phyloP scores from a whole-genome alignment of 1,284 basidiomycete species.

The Marasmius sp. region DNA sequence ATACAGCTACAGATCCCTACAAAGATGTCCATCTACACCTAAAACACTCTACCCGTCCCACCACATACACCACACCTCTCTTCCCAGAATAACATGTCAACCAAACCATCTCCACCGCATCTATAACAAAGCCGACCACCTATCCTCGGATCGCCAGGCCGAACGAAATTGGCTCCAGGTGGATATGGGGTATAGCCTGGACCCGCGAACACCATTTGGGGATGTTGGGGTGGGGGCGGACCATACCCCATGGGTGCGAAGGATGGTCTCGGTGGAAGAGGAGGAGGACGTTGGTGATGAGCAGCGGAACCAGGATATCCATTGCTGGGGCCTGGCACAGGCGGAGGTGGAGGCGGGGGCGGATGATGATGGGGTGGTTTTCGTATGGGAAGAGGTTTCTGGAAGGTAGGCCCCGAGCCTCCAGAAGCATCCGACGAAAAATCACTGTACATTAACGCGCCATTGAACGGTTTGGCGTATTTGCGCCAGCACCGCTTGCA shows the following conservation, averaged over 20 bases:
- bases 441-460: slow-evolving; percentile 51
- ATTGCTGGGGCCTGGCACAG: neutral
- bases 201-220: neutral
- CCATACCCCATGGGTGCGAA: neutral
- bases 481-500: slow-evolving; percentile 73
- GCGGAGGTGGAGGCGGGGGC: neutral
- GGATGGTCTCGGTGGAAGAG: neutral
- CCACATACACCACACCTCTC: slow-evolving; percentile 49
- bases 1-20: neutral
- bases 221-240: slow-evolving; percentile 2
- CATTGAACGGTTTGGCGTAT: slow-evolving; percentile 57
- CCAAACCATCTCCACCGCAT: slow-evolving; percentile 59
- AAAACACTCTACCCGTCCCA: slow-evolving; percentile 59
- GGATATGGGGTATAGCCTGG: slow-evolving; percentile 25
- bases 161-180: slow-evolving; percentile 46
- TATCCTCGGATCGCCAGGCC: slow-evolving; percentile 67
- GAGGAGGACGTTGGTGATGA: slow-evolving; percentile 19
- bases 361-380: slow-evolving; percentile 18
- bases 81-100: slow-evolving; percentile 51
- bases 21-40: neutral
- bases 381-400: slow-evolving; percentile 13
- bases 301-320: slow-evolving; percentile 11
- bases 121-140: slow-evolving; percentile 66
- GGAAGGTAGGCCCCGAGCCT: slow-evolving; percentile 27
- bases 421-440: slow-evolving; percentile 8